Percentiles rank a stretch among this genome's conserved stretches.
phyloP scores from a whole-genome alignment of 495 filamentous ascomycete species.

The Clavariopsis aquatica region DNA sequence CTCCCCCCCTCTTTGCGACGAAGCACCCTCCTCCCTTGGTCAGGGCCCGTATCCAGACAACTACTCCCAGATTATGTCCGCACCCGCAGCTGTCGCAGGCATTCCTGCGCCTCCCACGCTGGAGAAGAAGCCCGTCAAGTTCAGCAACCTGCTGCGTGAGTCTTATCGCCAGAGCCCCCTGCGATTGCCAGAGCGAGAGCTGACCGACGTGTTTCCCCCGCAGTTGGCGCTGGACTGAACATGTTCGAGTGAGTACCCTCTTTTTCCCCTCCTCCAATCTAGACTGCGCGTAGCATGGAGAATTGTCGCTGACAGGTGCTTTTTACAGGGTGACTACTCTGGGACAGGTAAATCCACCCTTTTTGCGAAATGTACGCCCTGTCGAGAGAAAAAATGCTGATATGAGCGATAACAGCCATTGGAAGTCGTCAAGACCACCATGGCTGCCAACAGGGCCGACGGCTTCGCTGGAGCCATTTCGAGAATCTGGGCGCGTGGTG shows the following conservation, averaged over 20 bases:
- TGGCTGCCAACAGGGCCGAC: constrained; percentile 93
- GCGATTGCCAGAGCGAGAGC: constrained; percentile 5
- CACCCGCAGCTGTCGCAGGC: constrained; percentile 56
- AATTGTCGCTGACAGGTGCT: constrained; percentile 22
- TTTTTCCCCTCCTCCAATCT: too few relatives aligned
- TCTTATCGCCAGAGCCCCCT: constrained; percentile 18
- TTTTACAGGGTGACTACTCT: constrained; percentile 74
- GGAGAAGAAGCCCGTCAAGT: constrained; percentile 99
- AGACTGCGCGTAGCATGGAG: constrained; percentile 8
- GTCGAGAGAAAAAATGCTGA: constrained; percentile 1
- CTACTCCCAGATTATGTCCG: constrained; percentile 37
- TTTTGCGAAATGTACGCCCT: not conserved
- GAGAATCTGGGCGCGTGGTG: constrained; percentile 92
- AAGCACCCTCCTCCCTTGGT: constrained; percentile 63
- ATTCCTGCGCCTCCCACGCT: constrained; percentile 58
- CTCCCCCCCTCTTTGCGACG: constrained; percentile 57
- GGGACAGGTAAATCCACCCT: constrained; percentile 62
- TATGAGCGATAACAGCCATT: constrained; percentile 62
- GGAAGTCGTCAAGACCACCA: constrained; percentile 98
- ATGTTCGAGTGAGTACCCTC: constrained; percentile 85
- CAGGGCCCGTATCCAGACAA: constrained; percentile 40
- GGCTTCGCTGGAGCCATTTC: constrained; percentile 77
- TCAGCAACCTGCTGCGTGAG: constrained; percentile 90
- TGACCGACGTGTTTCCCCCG: constrained; percentile 27
- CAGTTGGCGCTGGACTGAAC: constrained; percentile 92